Evolutionary conservation across 1,139 yeast species (phyloP).

Genomic region (Yamadazyma epiphylla): DNA sequence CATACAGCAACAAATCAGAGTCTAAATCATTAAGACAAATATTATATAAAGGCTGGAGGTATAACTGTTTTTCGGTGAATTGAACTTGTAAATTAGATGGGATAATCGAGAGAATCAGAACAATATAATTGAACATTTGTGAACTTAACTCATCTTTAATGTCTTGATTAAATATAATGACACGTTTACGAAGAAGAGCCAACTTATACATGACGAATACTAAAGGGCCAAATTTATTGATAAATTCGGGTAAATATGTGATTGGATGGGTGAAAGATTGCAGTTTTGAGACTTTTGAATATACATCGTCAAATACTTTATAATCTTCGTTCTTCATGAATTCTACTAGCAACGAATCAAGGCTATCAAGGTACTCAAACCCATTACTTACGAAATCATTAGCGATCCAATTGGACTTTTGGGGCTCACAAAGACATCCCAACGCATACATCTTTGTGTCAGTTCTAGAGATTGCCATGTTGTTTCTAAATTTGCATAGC

Average conservation of each 20-base stretch:
- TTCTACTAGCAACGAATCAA: constrained; percentile 38
- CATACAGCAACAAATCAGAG: constrained; percentile 6
- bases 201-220: constrained; percentile 70
- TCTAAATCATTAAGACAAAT: constrained; percentile 60
- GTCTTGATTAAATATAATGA: constrained; percentile 51
- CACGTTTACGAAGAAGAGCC: constrained; percentile 56
- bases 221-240: constrained; percentile 65
- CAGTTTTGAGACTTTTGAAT: constrained; percentile 3
- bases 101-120: constrained; percentile 34
- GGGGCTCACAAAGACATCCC: constrained; percentile 56
- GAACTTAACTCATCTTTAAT: constrained; percentile 19
- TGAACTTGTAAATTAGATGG: constrained; percentile 26
- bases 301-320: constrained; percentile 18
- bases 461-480: constrained; percentile 34
- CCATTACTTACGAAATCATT: constrained; percentile 49
- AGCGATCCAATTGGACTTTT: constrained; percentile 43
- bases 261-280: constrained; percentile 6
- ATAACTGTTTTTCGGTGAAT: constrained; percentile 13
- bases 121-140: constrained; percentile 33
- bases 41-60: constrained; percentile 55
- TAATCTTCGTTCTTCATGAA: constrained; percentile 29
- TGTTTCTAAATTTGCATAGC: constrained; percentile 30
- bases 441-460: constrained; percentile 61
- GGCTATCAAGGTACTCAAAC: constrained; percentile 51
- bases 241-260: constrained; percentile 35